A percentile compares a stretch with the other conserved stretches of the same genome.
These are phyloP conservation scores for Phytophthora pseudosyringae DNA, from an alignment of 352 stramenopile species.

Conservation along the genomic window DNA sequence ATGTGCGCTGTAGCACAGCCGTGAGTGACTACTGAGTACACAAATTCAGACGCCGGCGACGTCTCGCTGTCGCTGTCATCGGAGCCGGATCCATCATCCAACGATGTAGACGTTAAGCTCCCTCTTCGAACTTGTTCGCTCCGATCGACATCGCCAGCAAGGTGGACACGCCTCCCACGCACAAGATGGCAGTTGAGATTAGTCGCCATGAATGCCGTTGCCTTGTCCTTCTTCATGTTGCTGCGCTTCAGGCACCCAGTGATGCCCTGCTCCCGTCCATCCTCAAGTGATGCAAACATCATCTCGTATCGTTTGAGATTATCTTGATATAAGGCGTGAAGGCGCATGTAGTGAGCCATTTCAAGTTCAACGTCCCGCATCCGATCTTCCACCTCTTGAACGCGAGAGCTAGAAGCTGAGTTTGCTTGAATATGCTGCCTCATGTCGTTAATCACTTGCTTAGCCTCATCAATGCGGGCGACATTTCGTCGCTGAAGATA, in stretches of 20 bases:
- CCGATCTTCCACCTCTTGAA: slow-evolving; percentile 43
- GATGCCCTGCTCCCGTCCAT: slow-evolving; percentile 83
- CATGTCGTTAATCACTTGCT: slow-evolving; percentile 58
- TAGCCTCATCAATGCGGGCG: slow-evolving; percentile 61
- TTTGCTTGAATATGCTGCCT: slow-evolving; percentile 55
- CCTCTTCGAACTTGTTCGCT: slow-evolving; percentile 30
- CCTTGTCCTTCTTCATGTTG: slow-evolving; percentile 88
- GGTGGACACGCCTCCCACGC: slow-evolving; percentile 60
- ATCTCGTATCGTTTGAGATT: slow-evolving; percentile 77
- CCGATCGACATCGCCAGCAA: slow-evolving; percentile 45
- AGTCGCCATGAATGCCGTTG: slow-evolving; percentile 85
- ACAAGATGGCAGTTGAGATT: slow-evolving; percentile 88
- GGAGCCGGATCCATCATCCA: slow-evolving; percentile 37
- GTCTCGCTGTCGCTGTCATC: slow-evolving; percentile 50
- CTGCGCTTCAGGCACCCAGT: slow-evolving; percentile 86
- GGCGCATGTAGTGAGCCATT: slow-evolving; percentile 66
- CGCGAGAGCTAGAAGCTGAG: slow-evolving; percentile 12
- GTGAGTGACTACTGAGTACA: slow-evolving; percentile 82
- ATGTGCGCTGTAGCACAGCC: slow-evolving; percentile 80
- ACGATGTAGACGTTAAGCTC: slow-evolving; percentile 38
- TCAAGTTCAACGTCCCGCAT: slow-evolving; percentile 59
- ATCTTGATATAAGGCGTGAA: slow-evolving; percentile 66
- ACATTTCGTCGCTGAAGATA: slow-evolving; percentile 77
- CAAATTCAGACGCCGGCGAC: slow-evolving; percentile 46
- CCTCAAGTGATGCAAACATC: slow-evolving; percentile 70